These are phyloP conservation scores for Colletotrichum scovillei DNA, from an alignment of 2,329 filamentous ascomycete genomes.

Conservation along the genomic window DNA sequence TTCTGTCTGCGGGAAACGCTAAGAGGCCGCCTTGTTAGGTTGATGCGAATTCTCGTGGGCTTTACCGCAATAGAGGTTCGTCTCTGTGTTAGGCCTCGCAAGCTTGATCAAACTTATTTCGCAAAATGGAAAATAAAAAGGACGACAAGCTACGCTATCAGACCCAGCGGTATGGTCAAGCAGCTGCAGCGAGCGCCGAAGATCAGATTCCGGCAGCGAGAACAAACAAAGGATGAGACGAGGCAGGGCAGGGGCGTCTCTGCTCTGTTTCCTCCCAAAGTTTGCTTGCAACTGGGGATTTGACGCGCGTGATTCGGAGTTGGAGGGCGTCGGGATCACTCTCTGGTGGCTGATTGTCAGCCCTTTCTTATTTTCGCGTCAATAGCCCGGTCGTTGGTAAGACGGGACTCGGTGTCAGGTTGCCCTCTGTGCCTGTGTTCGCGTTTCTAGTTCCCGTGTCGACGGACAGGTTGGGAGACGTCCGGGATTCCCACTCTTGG, in stretches of 20 bases:
- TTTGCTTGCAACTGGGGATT: neutral
- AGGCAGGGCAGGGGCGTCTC: neutral
- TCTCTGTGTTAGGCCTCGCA: neutral
- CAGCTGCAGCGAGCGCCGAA: slow-evolving; percentile 4
- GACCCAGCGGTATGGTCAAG: slow-evolving; percentile 1
- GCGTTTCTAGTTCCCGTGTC: neutral
- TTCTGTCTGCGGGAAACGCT: neutral
- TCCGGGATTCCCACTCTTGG: neutral
- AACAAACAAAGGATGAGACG: neutral
- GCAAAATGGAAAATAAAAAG: neutral
- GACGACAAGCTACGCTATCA: neutral
- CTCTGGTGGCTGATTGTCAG: neutral
- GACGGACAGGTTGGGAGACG: slow-evolving; percentile 6
- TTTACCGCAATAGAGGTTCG: neutral
- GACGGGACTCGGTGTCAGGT: neutral
- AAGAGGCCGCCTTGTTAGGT: neutral
- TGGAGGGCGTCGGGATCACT: neutral
- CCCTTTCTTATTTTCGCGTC: neutral
- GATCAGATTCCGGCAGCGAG: slow-evolving; percentile 1
- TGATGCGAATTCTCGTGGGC: neutral
- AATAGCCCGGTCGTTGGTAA: neutral
- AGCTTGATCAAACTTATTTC: neutral
- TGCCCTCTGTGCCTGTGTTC: neutral
- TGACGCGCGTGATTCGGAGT: neutral
- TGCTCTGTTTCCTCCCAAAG: neutral